Base-by-base conservation (phyloP, 2,329 filamentous ascomycete genomes). In the Piedraia hortae region DNA sequence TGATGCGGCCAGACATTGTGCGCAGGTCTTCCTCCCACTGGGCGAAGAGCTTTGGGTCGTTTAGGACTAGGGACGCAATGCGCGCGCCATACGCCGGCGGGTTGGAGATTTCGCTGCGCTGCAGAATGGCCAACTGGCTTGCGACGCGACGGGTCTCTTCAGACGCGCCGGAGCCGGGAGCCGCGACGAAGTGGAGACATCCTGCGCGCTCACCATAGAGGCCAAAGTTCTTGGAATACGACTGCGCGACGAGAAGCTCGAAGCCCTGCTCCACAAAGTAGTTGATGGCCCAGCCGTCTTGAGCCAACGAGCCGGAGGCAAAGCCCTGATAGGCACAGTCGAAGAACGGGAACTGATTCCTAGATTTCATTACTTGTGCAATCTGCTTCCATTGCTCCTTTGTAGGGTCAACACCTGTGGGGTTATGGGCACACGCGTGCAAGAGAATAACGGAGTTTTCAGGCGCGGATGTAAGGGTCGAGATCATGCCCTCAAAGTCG, bases 241-340 rank as follows among this genome's bases (percentile, higher is more conserved):
- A 51, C 33, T 57, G 53, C 3, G 53, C 53, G 24, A 57, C 47
- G 34, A 52, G 46, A 20, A 56, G 43, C 41, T 56, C 53, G 44
- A 93, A 90, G 50, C 88, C 89, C 45, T 88, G 69, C 41, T 82
- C 69, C 38, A 90, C 56, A 42, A 97, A 97, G 58, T 90, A 74
- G 34, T 77, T 72, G 35, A 97, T 69, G n/a, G 85, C 75, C 55
- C 70, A 78, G 31, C 74, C 75, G 45, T 97, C 85, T 28, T 66
- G 63, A 35, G 60, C 56, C 10, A 93, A 62, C 44, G 88, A 68
- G 27, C 85, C 85, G 1, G 85, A 89, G 3, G 85, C 85, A 44
- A 97, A 97, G 26, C 85, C 82, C 50, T 93, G 85, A 56, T 97
- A 97, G 25, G 85, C 85, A 32, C 65, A 75, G 56, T 97, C 85